phyloP scores from a whole-genome alignment of 2,329 filamentous ascomycete species.

The Penicillium nordicum region DNA sequence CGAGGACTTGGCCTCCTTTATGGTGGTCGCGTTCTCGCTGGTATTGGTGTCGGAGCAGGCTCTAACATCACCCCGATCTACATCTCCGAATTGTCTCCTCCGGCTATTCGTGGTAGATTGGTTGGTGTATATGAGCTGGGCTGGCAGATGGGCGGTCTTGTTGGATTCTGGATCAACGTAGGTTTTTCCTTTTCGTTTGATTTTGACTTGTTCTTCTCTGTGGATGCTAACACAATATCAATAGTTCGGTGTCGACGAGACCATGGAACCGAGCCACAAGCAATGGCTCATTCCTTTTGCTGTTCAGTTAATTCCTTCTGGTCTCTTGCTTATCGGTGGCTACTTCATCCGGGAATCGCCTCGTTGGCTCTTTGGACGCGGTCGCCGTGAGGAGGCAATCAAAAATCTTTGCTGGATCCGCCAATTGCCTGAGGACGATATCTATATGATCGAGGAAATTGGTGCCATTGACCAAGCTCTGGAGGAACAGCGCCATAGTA shows the following conservation, averaged over 20 bases:
- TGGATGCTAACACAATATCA: conserved; percentile 6
- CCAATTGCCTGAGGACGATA: conserved; percentile 39
- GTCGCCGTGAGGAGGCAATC: conserved; percentile 64
- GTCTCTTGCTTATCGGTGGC: conserved; percentile 51
- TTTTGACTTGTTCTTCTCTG: conserved; percentile 14
- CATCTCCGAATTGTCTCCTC: conserved; percentile 57
- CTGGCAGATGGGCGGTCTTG: conserved; percentile 52
- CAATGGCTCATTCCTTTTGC: conserved; percentile 46
- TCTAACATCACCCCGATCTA: conserved; percentile 60
- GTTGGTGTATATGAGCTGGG: conserved; percentile 57
- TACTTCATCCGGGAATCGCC: conserved; percentile 64
- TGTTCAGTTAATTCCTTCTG: conserved; percentile 41
- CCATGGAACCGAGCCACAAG: conserved; percentile 31
- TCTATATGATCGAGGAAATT: conserved; percentile 72
- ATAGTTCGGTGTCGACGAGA: conserved; percentile 53
- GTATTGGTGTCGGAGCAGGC: conserved; percentile 55
- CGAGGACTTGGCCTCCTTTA: conserved; percentile 62
- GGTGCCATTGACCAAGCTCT: conserved; percentile 67
- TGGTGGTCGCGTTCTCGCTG: conserved; percentile 56
- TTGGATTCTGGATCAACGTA: conserved; percentile 52
- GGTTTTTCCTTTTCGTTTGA: conserved; percentile 7
- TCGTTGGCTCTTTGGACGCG: conserved; percentile 66
- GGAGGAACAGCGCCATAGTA: conserved; percentile 59
- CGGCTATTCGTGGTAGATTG: conserved; percentile 57
- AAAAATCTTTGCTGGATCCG: conserved; percentile 50